Conservation (phyloP, 2,329 filamentous ascomycete species). For the Alternaria viburni region DNA sequence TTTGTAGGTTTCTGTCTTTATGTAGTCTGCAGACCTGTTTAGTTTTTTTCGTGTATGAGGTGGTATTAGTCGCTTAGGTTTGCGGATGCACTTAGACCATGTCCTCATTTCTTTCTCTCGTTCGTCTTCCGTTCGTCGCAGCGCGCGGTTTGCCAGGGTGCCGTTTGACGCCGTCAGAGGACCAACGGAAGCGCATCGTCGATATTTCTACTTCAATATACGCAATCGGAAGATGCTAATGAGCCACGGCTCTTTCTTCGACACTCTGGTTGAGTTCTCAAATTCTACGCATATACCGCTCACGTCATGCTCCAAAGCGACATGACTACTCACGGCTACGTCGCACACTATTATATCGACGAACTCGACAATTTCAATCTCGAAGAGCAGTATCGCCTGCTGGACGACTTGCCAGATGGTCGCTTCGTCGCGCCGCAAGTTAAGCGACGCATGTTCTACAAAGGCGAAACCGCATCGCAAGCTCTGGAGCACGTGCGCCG, state of each 20-base stretch:
- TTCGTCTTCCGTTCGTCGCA: background rate
- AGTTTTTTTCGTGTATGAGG: background rate
- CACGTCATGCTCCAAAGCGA: fast-evolving
- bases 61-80: background rate
- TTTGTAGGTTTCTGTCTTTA: background rate
- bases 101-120: background rate
- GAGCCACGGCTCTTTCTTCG: background rate
- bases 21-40: background rate
- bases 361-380: background rate
- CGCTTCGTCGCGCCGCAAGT: background rate
- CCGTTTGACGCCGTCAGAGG: background rate
- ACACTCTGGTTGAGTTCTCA: background rate
- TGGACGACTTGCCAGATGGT: background rate
- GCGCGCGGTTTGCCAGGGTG: background rate
- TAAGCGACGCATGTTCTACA: background rate
- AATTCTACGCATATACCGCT: background rate
- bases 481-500: background rate
- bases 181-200: background rate
- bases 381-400: background rate
- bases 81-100: background rate
- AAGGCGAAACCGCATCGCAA: background rate
- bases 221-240: background rate
- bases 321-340: background rate
- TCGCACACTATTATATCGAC: background rate
- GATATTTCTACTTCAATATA: background rate